Evolutionary conservation across 345 rosid genomes (phyloP), one percentile per base, ranked within the genome.

Genomic region (Ceriops zippeliana): DNA sequence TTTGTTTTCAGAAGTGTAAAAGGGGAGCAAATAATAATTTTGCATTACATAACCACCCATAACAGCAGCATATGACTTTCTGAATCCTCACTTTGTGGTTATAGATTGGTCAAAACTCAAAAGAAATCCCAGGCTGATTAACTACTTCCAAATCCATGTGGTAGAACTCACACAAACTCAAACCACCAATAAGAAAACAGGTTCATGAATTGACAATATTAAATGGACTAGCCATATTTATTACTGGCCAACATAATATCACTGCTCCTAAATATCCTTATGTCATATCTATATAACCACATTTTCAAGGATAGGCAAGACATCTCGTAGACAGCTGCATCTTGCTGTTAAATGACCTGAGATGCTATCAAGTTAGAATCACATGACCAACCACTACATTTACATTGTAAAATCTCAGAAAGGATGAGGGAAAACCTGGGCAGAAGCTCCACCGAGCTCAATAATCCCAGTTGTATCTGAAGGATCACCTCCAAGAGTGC

Each of bases 401-500:
- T 56, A 22, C 37, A 34, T 34, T 34, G 37, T 34, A 59, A 42
- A 64, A 6, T n/a, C 57, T 37, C 10, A 56, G 31, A 64, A 32
- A 16, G 10, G 1, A 35, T 34, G 49, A 74, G 75, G 71, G 19
- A 35, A 65, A 77, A 91, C 97, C 96, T 95, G 99, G 46, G 91
- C 86, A 67, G 99, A 95, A 71, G 99, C 99, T 38, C 99, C 99
- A 2, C 97, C 99, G 47, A 95, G 99, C 84, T 91, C 99, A 64
- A 90, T 81, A 73, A 95, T 91, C 74, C 97, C 99, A 4, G 90
- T 88, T 19, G 99, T 91, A 6, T 78, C 66, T 61, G 63, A 63
- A 69, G 99, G 90, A 77, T 91, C 85, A 60, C 89, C 87, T 72
- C 97, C 97, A 72, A 95, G 90, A 10, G 79, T 80, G 66, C 92